Percentiles rank a stretch among this genome's conserved stretches.
These are phyloP conservation scores for Solioccasus polychromus DNA, from an alignment of 768 basidiomycete genomes.

Conservation along the genomic window DNA sequence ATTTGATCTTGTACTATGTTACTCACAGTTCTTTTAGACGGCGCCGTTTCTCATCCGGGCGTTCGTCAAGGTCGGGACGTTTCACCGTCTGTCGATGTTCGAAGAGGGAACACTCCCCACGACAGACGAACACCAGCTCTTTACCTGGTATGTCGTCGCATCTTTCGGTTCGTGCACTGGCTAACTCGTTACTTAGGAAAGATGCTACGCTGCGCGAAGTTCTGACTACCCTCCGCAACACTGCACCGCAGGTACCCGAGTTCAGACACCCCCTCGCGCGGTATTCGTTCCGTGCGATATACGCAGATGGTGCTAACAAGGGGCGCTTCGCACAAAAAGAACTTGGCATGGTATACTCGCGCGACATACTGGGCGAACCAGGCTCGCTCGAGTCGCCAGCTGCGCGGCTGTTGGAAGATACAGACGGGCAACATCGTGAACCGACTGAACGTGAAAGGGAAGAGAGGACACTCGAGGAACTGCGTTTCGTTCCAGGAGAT, in stretches of 20 bases:
- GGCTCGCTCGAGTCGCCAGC: conserved; percentile 58
- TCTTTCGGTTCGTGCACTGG: neutral
- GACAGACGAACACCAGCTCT: conserved; percentile 79
- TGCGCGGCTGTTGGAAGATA: conserved; percentile 57
- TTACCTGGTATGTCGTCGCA: conserved; percentile 58
- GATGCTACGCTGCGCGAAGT: conserved; percentile 81
- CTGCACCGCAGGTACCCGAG: conserved; percentile 64
- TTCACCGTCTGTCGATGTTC: conserved; percentile 71
- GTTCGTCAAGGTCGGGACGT: conserved; percentile 78
- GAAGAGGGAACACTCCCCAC: conserved; percentile 76
- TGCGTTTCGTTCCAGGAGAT: conserved; percentile 79
- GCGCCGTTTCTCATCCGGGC: conserved; percentile 79
- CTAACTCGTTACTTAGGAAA: conserved; percentile 48
- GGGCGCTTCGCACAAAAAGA: conserved; percentile 76
- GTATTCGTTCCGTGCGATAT: conserved; percentile 78
- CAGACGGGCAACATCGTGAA: conserved; percentile 30
- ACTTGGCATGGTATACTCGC: conserved; percentile 76
- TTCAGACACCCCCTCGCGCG: conserved; percentile 80
- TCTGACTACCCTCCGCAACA: conserved; percentile 70
- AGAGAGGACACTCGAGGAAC: conserved; percentile 73
- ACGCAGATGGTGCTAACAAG: conserved; percentile 68
- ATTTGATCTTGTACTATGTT: neutral
- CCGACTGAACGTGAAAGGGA: conserved; percentile 49
- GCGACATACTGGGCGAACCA: conserved; percentile 81
- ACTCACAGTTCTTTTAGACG: conserved; percentile 42